Base-by-base conservation (phyloP, 2,329 filamentous ascomycete species). In the Fusarium luffae region DNA sequence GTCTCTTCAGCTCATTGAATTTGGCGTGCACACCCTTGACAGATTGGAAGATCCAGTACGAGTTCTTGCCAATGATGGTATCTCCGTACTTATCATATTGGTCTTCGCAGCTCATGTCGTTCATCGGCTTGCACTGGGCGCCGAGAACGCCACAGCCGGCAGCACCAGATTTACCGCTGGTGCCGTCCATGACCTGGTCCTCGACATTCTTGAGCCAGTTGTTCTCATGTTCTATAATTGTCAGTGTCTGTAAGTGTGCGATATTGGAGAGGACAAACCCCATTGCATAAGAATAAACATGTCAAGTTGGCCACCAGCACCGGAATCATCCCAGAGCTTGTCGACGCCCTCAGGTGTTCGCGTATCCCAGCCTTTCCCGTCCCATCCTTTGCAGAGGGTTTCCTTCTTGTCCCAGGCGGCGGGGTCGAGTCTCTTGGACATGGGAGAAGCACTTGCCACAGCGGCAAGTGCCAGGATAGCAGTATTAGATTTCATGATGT, bases 191-290 rank as follows among this genome's bases (percentile, higher is more conserved):
- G 14, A 68, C 58, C 7, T 43, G 32, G 4, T 40, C 27, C 19
- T 68, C 65, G 7, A 68, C 40, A 6, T 68, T 68, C 16, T 59
- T 68, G 9, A 68, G 41, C 65, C 65, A 68, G 3, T 51, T 50
- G 4, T 68, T 49, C 30, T 68, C 42, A 14, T 64, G 63, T 16
- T 68, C 63, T 67, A 18, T 13, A 25, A 3, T 9, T 5, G 19
- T 67, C 7, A 63, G 63, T 11, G 6, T 23, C 9, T 41, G 7
- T 0, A 11, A 9, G 5, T 11, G 13, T n/a, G 16, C 7, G 18
- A 14, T 11, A 11, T 21, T 23, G 10, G 4, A 14, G 21, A 9
- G 4, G 2, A n/a, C 44, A 0, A 50, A 58, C 63, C 57, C 63
- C 64, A 68, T 9, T 68, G 64, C 2, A 4, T 18, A 6, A 40